Base-by-base conservation (phyloP, 2,329 filamentous ascomycete genomes). In the Microascus cirrosus region DNA sequence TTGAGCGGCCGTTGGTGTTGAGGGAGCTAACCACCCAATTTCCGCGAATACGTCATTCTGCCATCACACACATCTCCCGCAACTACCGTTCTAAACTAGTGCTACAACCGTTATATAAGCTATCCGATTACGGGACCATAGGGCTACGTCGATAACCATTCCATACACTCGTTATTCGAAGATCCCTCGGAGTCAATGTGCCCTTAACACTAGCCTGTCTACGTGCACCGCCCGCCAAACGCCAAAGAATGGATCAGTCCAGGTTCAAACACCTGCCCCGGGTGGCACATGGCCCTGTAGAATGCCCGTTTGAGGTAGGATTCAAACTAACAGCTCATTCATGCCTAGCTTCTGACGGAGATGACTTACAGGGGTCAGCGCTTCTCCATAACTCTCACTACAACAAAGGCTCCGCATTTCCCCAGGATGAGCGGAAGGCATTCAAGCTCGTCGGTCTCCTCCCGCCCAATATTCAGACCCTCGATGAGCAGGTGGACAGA, bases 361-460 rank as follows among this genome's bases (percentile, higher is more conserved):
- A 12, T 25, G 22, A 13, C 7, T 10, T 15, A 11, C 8, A 58
- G 56, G 56, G 56, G 5, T 11, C 15, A 4, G 18, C n/a, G 20
- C 36, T 58, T 5, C 56, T 58, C 1, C 56, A 53, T 11, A 58
- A 25, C 24, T 35, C 56, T 6, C 56, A 53, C 13, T 58, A 54
- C 73, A 95, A 95, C 74, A 94, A 94, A 70, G 90, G 90, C 34
- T 90, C 89, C 2, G 89, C 84, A 0, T 93, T 93, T 63, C 80
- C 87, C 0, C 65, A 74, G 0, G 73, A 87, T 32, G 90, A 95
- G 66, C 82, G 90, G 12, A 71, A 74, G 2, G 72, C 74, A 0
- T 95, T 95, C 69, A 81, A 82, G 35, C 79, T 95, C 1, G 79
- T 83, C 20, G 88, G 90, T 3, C 73, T 95, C 7, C 74, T 95